Conservation (phyloP, 1,139 yeast genomes). For the Pichia sp. region DNA sequence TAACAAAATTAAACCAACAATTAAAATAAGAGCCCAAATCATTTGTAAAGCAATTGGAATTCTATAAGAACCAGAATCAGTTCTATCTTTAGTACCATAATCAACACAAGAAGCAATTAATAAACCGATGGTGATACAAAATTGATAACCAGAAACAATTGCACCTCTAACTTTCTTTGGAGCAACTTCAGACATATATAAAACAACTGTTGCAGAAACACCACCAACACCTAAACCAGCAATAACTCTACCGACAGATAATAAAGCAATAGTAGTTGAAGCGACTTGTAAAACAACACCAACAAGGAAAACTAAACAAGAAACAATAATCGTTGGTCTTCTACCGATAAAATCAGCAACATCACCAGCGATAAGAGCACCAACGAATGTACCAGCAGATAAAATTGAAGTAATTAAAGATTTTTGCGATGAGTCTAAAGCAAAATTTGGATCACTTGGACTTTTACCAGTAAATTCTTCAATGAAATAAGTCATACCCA, state of each 20-base stretch:
- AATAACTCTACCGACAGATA: constrained; percentile 54
- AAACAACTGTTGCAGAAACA: constrained; percentile 57
- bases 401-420: constrained; percentile 51
- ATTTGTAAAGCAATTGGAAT: constrained; percentile 55
- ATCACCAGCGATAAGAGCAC: constrained; percentile 52
- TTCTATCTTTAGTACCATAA: constrained; percentile 49
- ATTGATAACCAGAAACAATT: constrained; percentile 60
- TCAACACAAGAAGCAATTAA: constrained; percentile 62
- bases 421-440: constrained; percentile 28
- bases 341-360: constrained; percentile 56
- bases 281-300: constrained; percentile 61
- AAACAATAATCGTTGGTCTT: constrained; percentile 47
- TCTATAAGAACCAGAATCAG: constrained; percentile 55
- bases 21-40: constrained; percentile 48
- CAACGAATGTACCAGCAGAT: constrained; percentile 54
- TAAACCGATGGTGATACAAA: constrained; percentile 63
- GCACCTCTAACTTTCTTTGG: constrained; percentile 70
- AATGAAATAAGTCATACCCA: constrained; percentile 47
- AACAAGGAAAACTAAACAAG: constrained; percentile 48
- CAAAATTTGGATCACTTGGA: constrained; percentile 16
- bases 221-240: constrained; percentile 67
- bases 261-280: constrained; percentile 39
- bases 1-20: constrained; percentile 48
- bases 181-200: constrained; percentile 66
- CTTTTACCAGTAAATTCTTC: constrained; percentile 32